Percentiles rank a stretch among this genome's conserved stretches.
These are phyloP conservation scores for Arthrobotrys entomopaga DNA, from an alignment of 2,329 filamentous ascomycete genomes.

Conservation along the genomic window DNA sequence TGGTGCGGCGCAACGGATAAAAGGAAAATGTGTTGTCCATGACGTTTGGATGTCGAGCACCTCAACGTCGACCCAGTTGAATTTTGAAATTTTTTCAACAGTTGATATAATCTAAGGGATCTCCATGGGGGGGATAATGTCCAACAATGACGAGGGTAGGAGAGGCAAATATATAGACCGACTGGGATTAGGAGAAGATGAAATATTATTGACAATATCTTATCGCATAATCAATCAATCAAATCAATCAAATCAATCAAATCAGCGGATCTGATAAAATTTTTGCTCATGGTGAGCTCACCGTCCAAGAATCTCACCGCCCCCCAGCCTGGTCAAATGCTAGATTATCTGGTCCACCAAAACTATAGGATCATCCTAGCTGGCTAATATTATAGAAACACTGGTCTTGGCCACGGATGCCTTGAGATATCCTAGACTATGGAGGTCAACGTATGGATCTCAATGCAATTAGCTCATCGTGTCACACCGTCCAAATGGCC, in stretches of 20 bases:
- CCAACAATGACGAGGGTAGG: too few species aligned
- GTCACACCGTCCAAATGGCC: slow-evolving; percentile 23
- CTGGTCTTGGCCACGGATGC: slow-evolving; percentile 53
- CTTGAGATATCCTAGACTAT: slow-evolving; percentile 17
- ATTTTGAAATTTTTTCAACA: not conserved
- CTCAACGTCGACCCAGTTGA: not conserved
- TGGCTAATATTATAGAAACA: too few species aligned
- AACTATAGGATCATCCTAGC: not conserved
- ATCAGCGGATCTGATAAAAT: slow-evolving; percentile 52
- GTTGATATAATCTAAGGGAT: too few species aligned
- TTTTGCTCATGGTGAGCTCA: slow-evolving; percentile 8
- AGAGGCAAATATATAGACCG: not conserved
- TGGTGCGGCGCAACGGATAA: not conserved
- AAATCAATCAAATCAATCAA: slow-evolving; percentile 42
- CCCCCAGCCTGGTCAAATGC: not conserved
- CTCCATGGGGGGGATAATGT: too few species aligned
- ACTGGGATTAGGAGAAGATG: not conserved
- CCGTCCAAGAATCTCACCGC: slow-evolving; percentile 18
- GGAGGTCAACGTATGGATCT: too few species aligned
- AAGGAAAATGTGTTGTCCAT: not conserved
- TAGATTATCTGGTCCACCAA: slow-evolving; percentile 51
- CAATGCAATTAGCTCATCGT: slow-evolving; percentile 21
- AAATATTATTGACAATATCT: slow-evolving; percentile 27
- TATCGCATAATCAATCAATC: slow-evolving; percentile 52
- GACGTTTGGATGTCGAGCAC: not conserved